Conservation (phyloP, 2,329 filamentous ascomycete genomes). For the Ophiostoma sp. region DNA sequence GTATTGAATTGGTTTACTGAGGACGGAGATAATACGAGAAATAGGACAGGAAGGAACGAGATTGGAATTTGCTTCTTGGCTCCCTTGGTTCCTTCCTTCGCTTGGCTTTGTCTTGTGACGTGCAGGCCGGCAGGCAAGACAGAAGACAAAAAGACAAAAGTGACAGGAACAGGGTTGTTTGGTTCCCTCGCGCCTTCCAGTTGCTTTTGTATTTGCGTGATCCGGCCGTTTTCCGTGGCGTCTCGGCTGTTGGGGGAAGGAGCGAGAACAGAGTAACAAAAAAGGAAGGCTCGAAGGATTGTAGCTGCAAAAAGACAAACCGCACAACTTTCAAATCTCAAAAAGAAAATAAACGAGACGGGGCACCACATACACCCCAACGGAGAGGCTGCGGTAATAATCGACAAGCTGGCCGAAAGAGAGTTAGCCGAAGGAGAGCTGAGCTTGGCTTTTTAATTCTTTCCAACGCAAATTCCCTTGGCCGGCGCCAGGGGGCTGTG, state of each 20-base stretch:
- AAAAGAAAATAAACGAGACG: neutral
- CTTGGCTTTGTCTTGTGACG: neutral
- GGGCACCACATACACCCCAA: neutral
- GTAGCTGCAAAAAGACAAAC: neutral
- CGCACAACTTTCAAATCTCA: neutral
- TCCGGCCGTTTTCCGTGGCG: neutral
- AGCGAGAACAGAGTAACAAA: neutral
- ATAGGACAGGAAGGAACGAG: neutral
- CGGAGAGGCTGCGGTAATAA: slow-evolving; percentile 14
- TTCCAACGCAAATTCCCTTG: neutral
- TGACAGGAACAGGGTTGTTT: neutral
- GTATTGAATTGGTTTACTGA: neutral
- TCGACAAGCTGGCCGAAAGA: neutral
- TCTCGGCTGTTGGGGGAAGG: neutral
- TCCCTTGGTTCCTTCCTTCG: slow-evolving; percentile 5
- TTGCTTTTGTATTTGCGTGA: neutral
- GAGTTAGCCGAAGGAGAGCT: neutral
- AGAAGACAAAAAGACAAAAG: neutral
- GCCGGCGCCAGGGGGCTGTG: neutral
- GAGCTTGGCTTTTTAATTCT: neutral
- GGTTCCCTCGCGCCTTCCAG: neutral
- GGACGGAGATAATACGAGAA: neutral
- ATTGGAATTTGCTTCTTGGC: neutral
- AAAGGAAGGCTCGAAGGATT: neutral
- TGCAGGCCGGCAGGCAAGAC: neutral